These are phyloP conservation scores for Centrapalus pauciflorus DNA, from an alignment of 129 eudicot genomes.

Conservation along the genomic window DNA sequence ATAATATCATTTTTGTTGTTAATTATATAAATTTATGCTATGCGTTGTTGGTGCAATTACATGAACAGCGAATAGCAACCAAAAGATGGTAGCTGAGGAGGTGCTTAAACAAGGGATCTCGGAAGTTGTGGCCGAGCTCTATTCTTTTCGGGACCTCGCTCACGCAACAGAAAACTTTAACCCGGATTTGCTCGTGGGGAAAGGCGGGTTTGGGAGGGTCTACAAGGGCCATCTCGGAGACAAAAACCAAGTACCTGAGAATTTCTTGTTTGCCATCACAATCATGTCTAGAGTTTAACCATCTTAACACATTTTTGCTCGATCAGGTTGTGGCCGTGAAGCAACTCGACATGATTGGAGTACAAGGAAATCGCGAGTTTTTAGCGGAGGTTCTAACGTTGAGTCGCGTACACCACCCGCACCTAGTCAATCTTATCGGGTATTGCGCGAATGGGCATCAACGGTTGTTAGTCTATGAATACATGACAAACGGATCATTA, in stretches of 20 bases:
- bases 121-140: slow-evolving; percentile 43
- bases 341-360: slow-evolving; percentile 65
- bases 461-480: slow-evolving; percentile 60
- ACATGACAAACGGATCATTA: slow-evolving; percentile 72
- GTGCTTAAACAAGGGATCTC: slow-evolving; percentile 33
- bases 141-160: slow-evolving; percentile 64
- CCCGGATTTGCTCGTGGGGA: slow-evolving; percentile 55
- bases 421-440: slow-evolving; percentile 57
- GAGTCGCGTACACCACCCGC: slow-evolving; percentile 56
- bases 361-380: slow-evolving; percentile 60
- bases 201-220: slow-evolving; percentile 90
- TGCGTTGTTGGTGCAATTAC: not conserved
- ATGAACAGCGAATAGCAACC: slow-evolving; percentile 36
- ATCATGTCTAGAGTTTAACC: not conserved
- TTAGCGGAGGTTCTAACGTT: slow-evolving; percentile 47
- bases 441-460: slow-evolving; percentile 70
- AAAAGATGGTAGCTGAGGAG: slow-evolving; percentile 57
- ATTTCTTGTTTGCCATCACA: not conserved
- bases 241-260: slow-evolving; percentile 38
- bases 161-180: slow-evolving; percentile 66
- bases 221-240: slow-evolving; percentile 49
- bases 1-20: too few relatives aligned
- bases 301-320: too few relatives aligned
- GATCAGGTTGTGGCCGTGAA: slow-evolving; percentile 59
- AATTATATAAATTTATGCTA: not conserved